phyloP scores from a whole-genome alignment of 2,329 filamentous ascomycete species.

The Talaromyces sp. region DNA sequence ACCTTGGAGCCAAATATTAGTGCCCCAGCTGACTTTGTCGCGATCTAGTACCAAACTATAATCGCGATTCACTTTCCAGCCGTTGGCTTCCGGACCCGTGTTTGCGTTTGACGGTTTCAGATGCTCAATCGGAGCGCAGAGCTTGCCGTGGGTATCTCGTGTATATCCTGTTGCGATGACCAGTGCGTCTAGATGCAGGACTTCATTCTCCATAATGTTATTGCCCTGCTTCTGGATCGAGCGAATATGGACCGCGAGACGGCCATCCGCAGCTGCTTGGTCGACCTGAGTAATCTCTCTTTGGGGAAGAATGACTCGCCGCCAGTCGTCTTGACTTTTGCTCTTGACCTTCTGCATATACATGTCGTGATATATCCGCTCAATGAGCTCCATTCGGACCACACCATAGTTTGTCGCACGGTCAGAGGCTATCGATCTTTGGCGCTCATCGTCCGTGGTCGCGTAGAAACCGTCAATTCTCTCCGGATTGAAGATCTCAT shows the following conservation, averaged over 20 bases:
- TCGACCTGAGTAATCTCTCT: slow-evolving; percentile 61
- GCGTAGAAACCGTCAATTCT: slow-evolving; percentile 72
- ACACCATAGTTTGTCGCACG: slow-evolving; percentile 91
- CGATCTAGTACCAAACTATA: slow-evolving; percentile 70
- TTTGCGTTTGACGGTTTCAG: slow-evolving; percentile 58
- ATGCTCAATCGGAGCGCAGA: slow-evolving; percentile 62
- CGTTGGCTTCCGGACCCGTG: slow-evolving; percentile 24
- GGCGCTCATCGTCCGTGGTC: slow-evolving; percentile 59
- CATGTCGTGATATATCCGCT: slow-evolving; percentile 79
- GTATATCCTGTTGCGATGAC: slow-evolving; percentile 85
- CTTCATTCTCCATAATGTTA: slow-evolving; percentile 48
- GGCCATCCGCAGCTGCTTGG: slow-evolving; percentile 45
- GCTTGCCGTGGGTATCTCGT: slow-evolving; percentile 69
- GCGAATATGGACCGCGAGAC: slow-evolving; percentile 57
- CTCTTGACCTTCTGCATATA: slow-evolving; percentile 77
- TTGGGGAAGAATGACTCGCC: slow-evolving; percentile 70
- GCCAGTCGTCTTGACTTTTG: slow-evolving; percentile 67
- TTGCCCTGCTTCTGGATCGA: slow-evolving; percentile 31
- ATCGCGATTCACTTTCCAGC: slow-evolving; percentile 67
- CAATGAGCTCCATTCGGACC: slow-evolving; percentile 83
- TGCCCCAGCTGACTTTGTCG: slow-evolving; percentile 62
- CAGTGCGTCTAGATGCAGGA: slow-evolving; percentile 70
- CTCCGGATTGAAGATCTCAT: slow-evolving; percentile 91
- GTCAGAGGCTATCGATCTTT: slow-evolving; percentile 59
- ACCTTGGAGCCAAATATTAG: slow-evolving; percentile 87